These are phyloP conservation scores for Trichoderma guizhouense DNA, from an alignment of 2,329 filamentous ascomycete species.

Conservation along the genomic window DNA sequence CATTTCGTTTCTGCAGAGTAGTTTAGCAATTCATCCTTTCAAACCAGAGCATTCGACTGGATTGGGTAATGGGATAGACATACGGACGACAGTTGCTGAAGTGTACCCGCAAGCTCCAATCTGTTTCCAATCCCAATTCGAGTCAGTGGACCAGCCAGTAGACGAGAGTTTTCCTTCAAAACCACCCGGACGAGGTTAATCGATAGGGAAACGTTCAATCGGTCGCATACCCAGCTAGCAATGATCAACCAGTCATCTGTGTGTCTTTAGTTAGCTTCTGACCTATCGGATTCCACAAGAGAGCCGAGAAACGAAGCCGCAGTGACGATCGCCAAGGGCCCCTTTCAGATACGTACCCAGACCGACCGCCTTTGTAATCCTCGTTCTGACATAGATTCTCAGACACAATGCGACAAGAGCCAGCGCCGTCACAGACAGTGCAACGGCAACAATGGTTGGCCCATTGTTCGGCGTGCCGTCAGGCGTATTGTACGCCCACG, in stretches of 20 bases:
- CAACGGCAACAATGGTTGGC: conserved; percentile 31
- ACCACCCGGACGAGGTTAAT: not conserved
- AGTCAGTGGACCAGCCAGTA: not conserved
- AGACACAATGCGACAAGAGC: conserved; percentile 32
- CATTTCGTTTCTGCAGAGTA: conserved; percentile 39
- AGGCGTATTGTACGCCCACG: conserved; percentile 37
- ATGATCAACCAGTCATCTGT: conserved; percentile 24
- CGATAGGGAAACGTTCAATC: not conserved
- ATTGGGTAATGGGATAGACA: conserved; percentile 17
- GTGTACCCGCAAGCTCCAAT: conserved; percentile 35
- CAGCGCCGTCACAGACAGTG: conserved; percentile 28
- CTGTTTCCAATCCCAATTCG: conserved; percentile 20
- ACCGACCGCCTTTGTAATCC: conserved; percentile 35
- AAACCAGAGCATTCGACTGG: not conserved
- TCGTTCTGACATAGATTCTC: conserved; percentile 34
- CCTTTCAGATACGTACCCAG: conserved; percentile 5
- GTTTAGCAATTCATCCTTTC: not conserved
- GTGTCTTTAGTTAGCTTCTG: not conserved
- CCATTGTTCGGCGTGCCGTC: conserved; percentile 34
- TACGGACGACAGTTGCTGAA: conserved; percentile 36
- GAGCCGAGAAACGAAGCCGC: not conserved
- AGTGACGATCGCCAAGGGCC: not conserved
- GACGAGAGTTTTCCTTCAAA: not conserved
- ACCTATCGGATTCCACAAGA: not conserved
- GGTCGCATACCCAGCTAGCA: conserved; percentile 29